Evolutionary conservation across 73 alveolate species (phyloP), one percentile per base, ranked within the genome.

Genomic region (Paramecium tetraurelia): DNA sequence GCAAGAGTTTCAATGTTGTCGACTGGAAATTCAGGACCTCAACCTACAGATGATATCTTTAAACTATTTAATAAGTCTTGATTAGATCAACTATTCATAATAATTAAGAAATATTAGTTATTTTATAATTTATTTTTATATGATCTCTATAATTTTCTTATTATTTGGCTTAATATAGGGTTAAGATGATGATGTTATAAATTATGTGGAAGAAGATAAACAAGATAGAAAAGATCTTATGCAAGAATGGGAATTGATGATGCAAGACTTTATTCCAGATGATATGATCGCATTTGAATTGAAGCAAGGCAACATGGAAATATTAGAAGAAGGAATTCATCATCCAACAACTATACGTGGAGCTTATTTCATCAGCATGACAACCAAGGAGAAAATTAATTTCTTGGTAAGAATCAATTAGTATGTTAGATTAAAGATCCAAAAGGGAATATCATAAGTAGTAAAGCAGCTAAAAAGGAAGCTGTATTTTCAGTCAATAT

Each of bases 181-280:
- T 12, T 14, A 63, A n/a, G 84, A 63, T 63, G 46, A 63, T 63
- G 24, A 63, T 27, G 31, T 63, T 14, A 63, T 63, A 21, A n/a
- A 63, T 63, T 46, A 63, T 63, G 84, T 27, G 3, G 31, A 5
- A 27, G 27, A 63, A 1, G 84, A 63, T 2, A 63, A 24, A 63
- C 46, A 86, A 86, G 93, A 86, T 31, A 58, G 93, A 59, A 58
- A 70, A 46, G 94, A 77, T 89, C 46, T 89, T 31, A 89, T 89
- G 94, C 22, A 71, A 71, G 94, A 89, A 36, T 89, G 94, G 94
- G 92, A 89, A 53, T 33, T 58, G 31, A 59, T 59, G 75, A 89
- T 89, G 94, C 41, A 69, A 71, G 94, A 89, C 18, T 89, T 89
- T 72, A 16, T 70, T 12, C 94, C 94, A 12, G 94, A 89, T 89